Evolutionary conservation across 208 protist species (phyloP).

Genomic region (Perkinsela sp.): DNA sequence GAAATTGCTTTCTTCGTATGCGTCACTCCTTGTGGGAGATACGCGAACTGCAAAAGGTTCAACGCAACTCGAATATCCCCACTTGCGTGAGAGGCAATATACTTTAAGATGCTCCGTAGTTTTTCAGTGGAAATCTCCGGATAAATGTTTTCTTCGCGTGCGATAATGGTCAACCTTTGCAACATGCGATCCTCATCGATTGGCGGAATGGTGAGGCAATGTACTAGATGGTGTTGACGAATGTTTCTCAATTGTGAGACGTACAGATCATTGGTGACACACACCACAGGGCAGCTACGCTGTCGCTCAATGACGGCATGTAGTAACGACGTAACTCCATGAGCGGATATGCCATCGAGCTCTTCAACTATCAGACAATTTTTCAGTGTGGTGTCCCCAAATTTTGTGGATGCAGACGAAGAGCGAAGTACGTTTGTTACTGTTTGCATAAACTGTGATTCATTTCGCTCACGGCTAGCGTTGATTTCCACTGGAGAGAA

Average conservation of each 20-base stretch:
- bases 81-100: neutral
- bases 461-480: slow-evolving; percentile 60
- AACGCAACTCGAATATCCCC: neutral
- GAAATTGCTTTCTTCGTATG: neutral
- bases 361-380: slow-evolving; percentile 64
- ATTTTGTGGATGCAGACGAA: neutral
- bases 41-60: neutral
- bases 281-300: slow-evolving; percentile 20
- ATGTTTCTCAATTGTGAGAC: slow-evolving; percentile 18
- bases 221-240: neutral
- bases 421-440: neutral
- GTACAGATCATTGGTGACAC: slow-evolving; percentile 52
- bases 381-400: neutral
- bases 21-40: neutral
- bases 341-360: slow-evolving; percentile 46
- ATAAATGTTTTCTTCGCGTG: neutral
- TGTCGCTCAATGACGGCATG: slow-evolving; percentile 16
- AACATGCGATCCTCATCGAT: neutral
- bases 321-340: slow-evolving; percentile 20
- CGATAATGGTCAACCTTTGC: neutral
- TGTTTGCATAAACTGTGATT: slow-evolving; percentile 20
- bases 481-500: slow-evolving; percentile 80
- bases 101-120: neutral
- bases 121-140: neutral
- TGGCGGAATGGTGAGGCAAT: neutral